Conservation (phyloP, 2,329 filamentous ascomycete species). For the Kalmusia sp. region DNA sequence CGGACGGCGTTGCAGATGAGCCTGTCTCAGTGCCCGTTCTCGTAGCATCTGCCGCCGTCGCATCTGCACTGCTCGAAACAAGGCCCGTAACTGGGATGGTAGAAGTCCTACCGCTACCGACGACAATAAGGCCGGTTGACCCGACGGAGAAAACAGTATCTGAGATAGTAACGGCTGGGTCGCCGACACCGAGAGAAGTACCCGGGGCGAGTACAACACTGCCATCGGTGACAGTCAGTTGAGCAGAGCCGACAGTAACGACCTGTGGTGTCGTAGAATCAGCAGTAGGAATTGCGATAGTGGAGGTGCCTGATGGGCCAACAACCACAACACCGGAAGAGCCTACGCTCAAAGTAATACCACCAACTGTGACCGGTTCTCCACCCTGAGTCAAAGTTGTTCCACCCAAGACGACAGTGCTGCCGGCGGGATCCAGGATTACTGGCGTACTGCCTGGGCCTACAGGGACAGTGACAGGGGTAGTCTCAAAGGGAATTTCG, state of each 20-base stretch:
- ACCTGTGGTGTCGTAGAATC: not conserved
- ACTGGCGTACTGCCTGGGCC: slow-evolving; percentile 3
- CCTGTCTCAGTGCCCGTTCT: not conserved
- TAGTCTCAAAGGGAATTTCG: not conserved
- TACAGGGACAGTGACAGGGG: slow-evolving; percentile 5
- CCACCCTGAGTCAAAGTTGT: slow-evolving; percentile 12
- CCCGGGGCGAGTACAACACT: slow-evolving; percentile 15
- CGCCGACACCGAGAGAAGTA: slow-evolving; percentile 15
- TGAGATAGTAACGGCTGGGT: slow-evolving; percentile 14
- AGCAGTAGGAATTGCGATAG: slow-evolving; percentile 1
- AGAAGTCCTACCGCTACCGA: slow-evolving; percentile 4
- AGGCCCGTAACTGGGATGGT: slow-evolving; percentile 9
- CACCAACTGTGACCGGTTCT: slow-evolving; percentile 8
- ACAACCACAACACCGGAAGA: slow-evolving; percentile 14
- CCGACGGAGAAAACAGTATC: slow-evolving; percentile 17
- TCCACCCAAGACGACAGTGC: slow-evolving; percentile 9
- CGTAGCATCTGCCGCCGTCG: not conserved
- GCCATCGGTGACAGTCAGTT: not conserved
- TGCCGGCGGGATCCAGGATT: not conserved
- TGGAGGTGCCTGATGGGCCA: slow-evolving; percentile 7
- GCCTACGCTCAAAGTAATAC: slow-evolving; percentile 12
- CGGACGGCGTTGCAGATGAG: not conserved
- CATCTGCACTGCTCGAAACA: not conserved
- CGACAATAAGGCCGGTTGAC: slow-evolving; percentile 11
- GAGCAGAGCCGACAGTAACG: not conserved